These are phyloP conservation scores for Syncephalastrum sp. DNA, from an alignment of 371 early-diverging fungal genomes.

Conservation along the genomic window DNA sequence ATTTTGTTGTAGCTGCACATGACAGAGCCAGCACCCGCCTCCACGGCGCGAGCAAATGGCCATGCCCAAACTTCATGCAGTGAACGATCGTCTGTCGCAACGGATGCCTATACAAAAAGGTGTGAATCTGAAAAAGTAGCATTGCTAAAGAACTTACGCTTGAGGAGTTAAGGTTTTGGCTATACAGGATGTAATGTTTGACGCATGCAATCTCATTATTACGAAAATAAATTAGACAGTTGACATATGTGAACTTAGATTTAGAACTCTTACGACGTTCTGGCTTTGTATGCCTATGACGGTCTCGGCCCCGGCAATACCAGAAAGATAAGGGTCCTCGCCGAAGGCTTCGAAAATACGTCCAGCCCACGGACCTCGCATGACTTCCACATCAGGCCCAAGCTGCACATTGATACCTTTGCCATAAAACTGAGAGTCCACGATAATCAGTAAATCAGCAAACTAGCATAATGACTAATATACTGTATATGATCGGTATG, in stretches of 20 bases:
- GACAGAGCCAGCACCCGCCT: constrained; percentile 54
- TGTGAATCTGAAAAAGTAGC: neutral
- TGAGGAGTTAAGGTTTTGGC: constrained; percentile 39
- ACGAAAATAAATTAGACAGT: too few species aligned
- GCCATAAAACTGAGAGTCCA: constrained; percentile 19
- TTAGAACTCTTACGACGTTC: constrained; percentile 30
- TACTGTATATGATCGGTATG: too few species aligned
- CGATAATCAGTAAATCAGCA: constrained; percentile 5
- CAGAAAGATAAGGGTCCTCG: constrained; percentile 60
- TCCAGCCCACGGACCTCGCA: constrained; percentile 46
- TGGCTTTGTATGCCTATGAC: constrained; percentile 38
- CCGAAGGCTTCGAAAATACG: constrained; percentile 62
- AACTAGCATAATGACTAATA: too few species aligned
- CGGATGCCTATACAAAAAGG: constrained; percentile 18
- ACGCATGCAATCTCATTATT: constrained; percentile 38
- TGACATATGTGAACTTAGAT: constrained; percentile 10
- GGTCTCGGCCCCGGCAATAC: constrained; percentile 30
- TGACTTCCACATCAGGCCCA: constrained; percentile 52
- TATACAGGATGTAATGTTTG: constrained; percentile 52
- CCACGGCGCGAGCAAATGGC: constrained; percentile 52
- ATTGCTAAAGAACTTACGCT: constrained; percentile 7
- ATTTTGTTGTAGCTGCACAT: constrained; percentile 62
- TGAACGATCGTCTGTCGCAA: constrained; percentile 48
- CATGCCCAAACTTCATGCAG: constrained; percentile 58
- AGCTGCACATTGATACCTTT: constrained; percentile 53